Evolutionary conservation across 139 green algal species (phyloP), one percentile per base, ranked within the genome.

Genomic region (Micractinium conductrix): DNA sequence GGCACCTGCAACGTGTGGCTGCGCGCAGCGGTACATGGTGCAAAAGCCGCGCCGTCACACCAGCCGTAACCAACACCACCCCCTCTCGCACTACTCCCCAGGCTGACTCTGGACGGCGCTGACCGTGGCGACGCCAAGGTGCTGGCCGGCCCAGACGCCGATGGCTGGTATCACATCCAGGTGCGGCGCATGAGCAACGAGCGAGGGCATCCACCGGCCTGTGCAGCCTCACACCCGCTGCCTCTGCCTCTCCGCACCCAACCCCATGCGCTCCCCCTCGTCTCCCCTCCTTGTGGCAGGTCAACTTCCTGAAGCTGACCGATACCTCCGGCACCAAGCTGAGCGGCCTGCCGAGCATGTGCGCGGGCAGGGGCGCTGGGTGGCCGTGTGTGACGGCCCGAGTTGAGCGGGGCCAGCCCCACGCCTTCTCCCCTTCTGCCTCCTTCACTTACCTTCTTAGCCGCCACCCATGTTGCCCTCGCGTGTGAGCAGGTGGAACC

Each of bases 131-230:
- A 79, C 17, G 50, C 88, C 12, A 73, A 60, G 10, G 81, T 90
- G 42, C 79, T 85, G 40, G 70, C 87, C 6, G 85, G 84, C 8
- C 83, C 86, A 22, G 81, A 87, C 44, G 72, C 85, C 26, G 42
- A 83, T 30, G 62, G 62, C 75, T 93, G 88, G 88, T 88, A 88
- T 21, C 90, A 86, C 44, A 65, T 89, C 4, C 86, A 89, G 74
- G 86, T 85, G 28, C 33, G 7, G n/a, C 63, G 42, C 58, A 35
- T 67, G 5, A 8, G 12, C 58, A 35, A 21, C 62, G 19, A 30
- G 28, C 28, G 38, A 10, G n/a, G 53, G 8, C 53, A 19, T 62
- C 19, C 53, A 62, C 53, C 53, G 2, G 10, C 53, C 53, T 21
- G 26, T 19, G 53, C 2, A 19, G 53, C 53, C 2, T 62, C 10